Base-by-base conservation (phyloP, 2,329 filamentous ascomycete genomes). In the Exutisphaerella laricina region DNA sequence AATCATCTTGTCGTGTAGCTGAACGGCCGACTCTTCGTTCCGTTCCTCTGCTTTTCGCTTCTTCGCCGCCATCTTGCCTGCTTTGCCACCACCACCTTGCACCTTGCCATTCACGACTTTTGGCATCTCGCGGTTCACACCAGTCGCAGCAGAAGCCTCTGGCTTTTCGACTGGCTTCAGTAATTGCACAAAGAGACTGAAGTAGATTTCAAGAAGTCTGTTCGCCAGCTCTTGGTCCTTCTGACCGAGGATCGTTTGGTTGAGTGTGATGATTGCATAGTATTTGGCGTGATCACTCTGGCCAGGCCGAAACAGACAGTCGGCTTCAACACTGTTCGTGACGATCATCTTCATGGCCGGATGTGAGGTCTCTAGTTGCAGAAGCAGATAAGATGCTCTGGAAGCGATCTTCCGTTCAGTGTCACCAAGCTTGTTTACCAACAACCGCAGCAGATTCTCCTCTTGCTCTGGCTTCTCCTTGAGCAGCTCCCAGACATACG, bases 401-500 rank as follows among this genome's bases (percentile, higher is more conserved):
- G 92, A 98, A 1, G 92, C 84, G 57, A 98, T 94, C 67, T 97
- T 98, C 63, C 88, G 88, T 53, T 94, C 88, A 32, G 85, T 86
- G 62, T 98, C 92, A 57, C 94, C 90, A 18, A 98, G 78, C 67
- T 98, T 98, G 72, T 97, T 97, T 55, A 98, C 88, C 45, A 98
- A 70, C 43, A 98, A 72, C 41, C 90, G 82, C 48, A 98, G 72
- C 50, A 98, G 70, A 63, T 98, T 98, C 42, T 90, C 84, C 66
- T 98, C 92, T 62, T 98, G 92, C 66, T 98, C 92, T 0, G 92
- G 90, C 68, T 95, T 98, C 64, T 95, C 89, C 64, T 88, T 92
- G 48, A 98, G 71, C 28, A 98, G 72, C 50, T 90, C 88, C 62
- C 83, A 97, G 26, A 97, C 84, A 58, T 95, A 94, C 53, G 88